Percentiles rank a stretch among this genome's conserved stretches.
Evolutionary conservation across 2,329 filamentous ascomycete genomes (phyloP).

Genomic region (Neospermospora avenae): DNA sequence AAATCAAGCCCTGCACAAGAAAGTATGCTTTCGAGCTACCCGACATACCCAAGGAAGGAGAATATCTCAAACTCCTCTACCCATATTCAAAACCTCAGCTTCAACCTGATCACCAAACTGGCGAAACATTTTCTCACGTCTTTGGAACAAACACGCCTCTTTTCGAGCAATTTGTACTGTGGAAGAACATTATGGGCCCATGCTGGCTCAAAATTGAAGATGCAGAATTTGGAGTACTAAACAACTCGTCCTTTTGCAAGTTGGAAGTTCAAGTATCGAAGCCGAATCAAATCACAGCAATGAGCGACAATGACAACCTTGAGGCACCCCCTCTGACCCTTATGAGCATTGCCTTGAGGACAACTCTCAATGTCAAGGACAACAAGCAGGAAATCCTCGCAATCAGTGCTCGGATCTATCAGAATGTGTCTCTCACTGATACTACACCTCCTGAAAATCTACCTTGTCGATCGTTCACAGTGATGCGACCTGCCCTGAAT

Average conservation of each 20-base stretch:
- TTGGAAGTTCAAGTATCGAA: conserved; percentile 81
- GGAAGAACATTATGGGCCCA: conserved; percentile 98
- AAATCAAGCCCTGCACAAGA: conserved; percentile 83
- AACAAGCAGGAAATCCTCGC: conserved; percentile 97
- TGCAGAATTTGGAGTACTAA: conserved; percentile 77
- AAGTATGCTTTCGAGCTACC: conserved; percentile 96
- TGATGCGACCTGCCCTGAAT: conserved; percentile 76
- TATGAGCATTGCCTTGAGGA: conserved; percentile 92
- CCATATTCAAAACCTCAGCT: conserved; percentile 81
- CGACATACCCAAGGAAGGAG: conserved; percentile 79
- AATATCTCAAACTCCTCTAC: conserved; percentile 95
- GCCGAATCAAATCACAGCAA: conserved; percentile 68
- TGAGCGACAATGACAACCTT: conserved; percentile 75
- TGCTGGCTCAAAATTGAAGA: conserved; percentile 93
- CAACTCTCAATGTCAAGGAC: conserved; percentile 81
- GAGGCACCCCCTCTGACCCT: conserved; percentile 85
- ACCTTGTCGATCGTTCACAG: conserved; percentile 84
- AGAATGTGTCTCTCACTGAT: conserved; percentile 82
- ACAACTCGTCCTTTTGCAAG: conserved; percentile 96
- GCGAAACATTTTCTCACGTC: conserved; percentile 89
- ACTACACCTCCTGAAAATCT: conserved; percentile 86
- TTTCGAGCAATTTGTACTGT: conserved; percentile 97
- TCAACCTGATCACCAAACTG: conserved; percentile 61
- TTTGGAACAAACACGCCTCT: conserved; percentile 92
- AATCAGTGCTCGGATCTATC: conserved; percentile 88